These are phyloP conservation scores for Phaeotremella fagi DNA, from an alignment of 768 basidiomycete genomes.

Conservation along the genomic window DNA sequence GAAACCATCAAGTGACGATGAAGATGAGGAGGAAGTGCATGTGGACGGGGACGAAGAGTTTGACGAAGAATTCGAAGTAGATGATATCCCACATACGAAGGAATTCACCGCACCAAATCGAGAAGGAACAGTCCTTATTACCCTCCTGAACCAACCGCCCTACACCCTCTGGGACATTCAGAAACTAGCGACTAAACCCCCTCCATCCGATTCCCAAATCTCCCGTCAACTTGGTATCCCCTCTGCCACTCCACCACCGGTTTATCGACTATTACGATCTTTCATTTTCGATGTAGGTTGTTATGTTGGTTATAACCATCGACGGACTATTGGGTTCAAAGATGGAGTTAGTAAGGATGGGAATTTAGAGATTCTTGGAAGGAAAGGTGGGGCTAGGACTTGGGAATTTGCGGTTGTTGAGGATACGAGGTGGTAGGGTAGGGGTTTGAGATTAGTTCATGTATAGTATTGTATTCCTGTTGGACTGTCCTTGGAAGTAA, in stretches of 20 bases:
- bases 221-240: constrained; percentile 33
- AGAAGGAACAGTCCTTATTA: constrained; percentile 76
- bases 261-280: constrained; percentile 67
- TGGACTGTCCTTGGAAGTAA: too few species aligned
- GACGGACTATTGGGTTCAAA: constrained; percentile 85
- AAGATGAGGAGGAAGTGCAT: constrained; percentile 54
- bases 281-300: constrained; percentile 66
- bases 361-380: constrained; percentile 56
- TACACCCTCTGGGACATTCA: constrained; percentile 74
- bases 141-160: constrained; percentile 76
- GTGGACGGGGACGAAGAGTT: constrained; percentile 26
- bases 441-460: neutral
- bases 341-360: constrained; percentile 61
- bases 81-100: neutral
- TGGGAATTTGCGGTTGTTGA: constrained; percentile 71
- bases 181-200: constrained; percentile 54
- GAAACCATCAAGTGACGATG: constrained; percentile 6
- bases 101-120: constrained; percentile 26
- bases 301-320: constrained; percentile 85
- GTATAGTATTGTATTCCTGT: too few species aligned
- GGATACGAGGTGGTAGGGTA: constrained; percentile 1
- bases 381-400: constrained; percentile 66
- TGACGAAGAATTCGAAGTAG: constrained; percentile 21
- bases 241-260: constrained; percentile 52
- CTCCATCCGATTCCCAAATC: constrained; percentile 62